These are phyloP conservation scores for Teratosphaeria destructans DNA, from an alignment of 2,329 filamentous ascomycete genomes.

Conservation along the genomic window DNA sequence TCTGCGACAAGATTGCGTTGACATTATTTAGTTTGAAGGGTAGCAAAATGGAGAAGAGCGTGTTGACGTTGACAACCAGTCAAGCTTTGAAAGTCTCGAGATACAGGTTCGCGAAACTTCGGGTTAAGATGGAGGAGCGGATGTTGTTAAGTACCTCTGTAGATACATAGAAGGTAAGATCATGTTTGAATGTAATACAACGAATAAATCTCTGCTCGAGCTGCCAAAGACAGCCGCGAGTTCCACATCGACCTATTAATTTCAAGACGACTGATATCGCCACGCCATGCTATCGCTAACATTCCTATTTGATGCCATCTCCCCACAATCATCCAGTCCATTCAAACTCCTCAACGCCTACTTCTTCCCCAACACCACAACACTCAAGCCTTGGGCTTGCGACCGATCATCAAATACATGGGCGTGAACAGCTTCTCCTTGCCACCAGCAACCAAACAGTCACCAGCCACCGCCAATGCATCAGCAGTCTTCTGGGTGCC, in stretches of 20 bases:
- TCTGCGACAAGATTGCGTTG: neutral
- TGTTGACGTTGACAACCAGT: neutral
- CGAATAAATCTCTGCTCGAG: neutral
- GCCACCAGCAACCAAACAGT: constrained; percentile 78
- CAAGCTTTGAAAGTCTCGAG: neutral
- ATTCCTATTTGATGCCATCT: neutral
- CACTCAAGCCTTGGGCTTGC: constrained; percentile 52
- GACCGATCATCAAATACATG: constrained; percentile 94
- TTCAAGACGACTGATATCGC: neutral
- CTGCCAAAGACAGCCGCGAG: neutral
- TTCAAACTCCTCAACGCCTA: neutral
- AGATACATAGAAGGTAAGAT: too few relatives aligned
- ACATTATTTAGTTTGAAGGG: neutral
- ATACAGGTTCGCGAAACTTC: neutral
- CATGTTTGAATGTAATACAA: too few relatives aligned
- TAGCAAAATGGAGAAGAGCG: neutral
- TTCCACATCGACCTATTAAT: neutral
- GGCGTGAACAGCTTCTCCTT: constrained; percentile 90
- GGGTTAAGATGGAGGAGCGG: neutral
- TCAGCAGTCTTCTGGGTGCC: constrained; percentile 95
- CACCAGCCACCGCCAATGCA: constrained; percentile 69
- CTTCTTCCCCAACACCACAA: neutral
- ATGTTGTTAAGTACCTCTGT: neutral
- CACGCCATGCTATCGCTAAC: neutral
- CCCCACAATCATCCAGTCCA: neutral